Percentiles rank a stretch among this genome's conserved stretches.
These are phyloP conservation scores for Lactifluus pinguis DNA, from an alignment of 768 basidiomycete genomes.

Conservation along the genomic window DNA sequence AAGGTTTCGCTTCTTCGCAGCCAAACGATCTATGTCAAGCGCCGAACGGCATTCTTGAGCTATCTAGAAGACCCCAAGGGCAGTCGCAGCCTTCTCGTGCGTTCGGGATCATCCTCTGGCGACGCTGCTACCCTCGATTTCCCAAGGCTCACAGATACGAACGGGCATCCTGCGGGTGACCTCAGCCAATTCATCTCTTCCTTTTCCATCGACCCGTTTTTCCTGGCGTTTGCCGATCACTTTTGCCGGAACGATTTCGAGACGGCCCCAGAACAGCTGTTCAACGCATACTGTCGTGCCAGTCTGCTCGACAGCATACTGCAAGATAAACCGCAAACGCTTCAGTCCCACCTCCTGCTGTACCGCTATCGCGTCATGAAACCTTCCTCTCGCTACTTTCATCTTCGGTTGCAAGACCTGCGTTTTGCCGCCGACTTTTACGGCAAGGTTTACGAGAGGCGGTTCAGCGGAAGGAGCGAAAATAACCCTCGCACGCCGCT, in stretches of 20 bases:
- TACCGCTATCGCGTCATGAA: slow-evolving; percentile 60
- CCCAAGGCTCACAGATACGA: slow-evolving; percentile 60
- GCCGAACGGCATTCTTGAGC: slow-evolving; percentile 83
- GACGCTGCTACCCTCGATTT: slow-evolving; percentile 83
- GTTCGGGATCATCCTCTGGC: slow-evolving; percentile 76
- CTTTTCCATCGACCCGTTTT: slow-evolving; percentile 72
- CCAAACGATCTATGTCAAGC: slow-evolving; percentile 87
- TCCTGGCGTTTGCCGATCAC: slow-evolving; percentile 75
- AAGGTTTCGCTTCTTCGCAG: slow-evolving; percentile 58
- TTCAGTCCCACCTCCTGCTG: slow-evolving; percentile 66
- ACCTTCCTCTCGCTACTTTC: slow-evolving; percentile 49
- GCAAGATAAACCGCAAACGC: slow-evolving; percentile 78
- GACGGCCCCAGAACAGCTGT: slow-evolving; percentile 48
- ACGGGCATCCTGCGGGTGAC: slow-evolving; percentile 60
- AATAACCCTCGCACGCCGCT: slow-evolving; percentile 58
- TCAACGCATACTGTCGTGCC: slow-evolving; percentile 68
- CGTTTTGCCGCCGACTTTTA: slow-evolving; percentile 73
- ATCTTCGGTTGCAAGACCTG: slow-evolving; percentile 62
- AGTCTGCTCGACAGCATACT: slow-evolving; percentile 77
- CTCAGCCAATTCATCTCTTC: slow-evolving; percentile 80
- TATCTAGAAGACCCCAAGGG: slow-evolving; percentile 93
- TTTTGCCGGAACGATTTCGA: slow-evolving; percentile 56
- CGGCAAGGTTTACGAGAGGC: slow-evolving; percentile 59
- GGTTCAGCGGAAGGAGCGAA: slow-evolving; percentile 64
- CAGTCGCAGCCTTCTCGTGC: slow-evolving; percentile 82